Evolutionary conservation across 306 rosid species (phyloP).

Genomic region (Boehmeria nivea): DNA sequence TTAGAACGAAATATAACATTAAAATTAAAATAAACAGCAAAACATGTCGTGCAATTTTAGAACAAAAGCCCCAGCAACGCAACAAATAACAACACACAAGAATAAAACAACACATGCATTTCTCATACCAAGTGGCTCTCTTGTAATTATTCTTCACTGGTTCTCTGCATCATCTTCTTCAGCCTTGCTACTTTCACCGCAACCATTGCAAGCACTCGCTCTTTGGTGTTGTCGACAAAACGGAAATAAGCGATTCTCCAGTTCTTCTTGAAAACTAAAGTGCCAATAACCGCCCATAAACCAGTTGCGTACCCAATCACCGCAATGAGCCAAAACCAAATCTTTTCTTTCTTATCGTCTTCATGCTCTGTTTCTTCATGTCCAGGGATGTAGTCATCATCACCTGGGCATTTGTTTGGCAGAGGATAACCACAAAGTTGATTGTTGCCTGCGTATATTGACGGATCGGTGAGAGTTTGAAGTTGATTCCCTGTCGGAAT

Average conservation of each 20-base stretch:
- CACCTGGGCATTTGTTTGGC: not conserved
- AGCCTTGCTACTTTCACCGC: not conserved
- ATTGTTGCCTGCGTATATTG: constrained; percentile 5
- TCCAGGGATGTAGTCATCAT: not conserved
- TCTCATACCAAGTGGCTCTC: not conserved
- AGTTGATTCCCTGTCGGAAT: constrained; percentile 15
- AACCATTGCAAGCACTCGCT: not conserved
- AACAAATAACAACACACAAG: no score
- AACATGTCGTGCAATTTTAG: no score
- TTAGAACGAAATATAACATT: no score
- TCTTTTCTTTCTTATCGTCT: constrained; percentile 5
- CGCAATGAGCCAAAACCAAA: constrained; percentile 5
- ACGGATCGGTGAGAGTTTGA: constrained; percentile 10
- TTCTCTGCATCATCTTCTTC: not conserved
- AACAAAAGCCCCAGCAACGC: no score
- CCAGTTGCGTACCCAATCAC: constrained; percentile 6
- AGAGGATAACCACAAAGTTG: constrained; percentile 16
- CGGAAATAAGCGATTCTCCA: constrained; percentile 19
- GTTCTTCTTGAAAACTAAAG: constrained; percentile 2
- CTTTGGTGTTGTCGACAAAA: not conserved
- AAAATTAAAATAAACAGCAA: no score
- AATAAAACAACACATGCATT: not conserved
- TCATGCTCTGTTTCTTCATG: not conserved
- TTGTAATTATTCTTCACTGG: not conserved
- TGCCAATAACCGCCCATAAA: constrained; percentile 8